Conservation (phyloP, 129 eudicot species). For the Saposhnikovia divaricata region DNA sequence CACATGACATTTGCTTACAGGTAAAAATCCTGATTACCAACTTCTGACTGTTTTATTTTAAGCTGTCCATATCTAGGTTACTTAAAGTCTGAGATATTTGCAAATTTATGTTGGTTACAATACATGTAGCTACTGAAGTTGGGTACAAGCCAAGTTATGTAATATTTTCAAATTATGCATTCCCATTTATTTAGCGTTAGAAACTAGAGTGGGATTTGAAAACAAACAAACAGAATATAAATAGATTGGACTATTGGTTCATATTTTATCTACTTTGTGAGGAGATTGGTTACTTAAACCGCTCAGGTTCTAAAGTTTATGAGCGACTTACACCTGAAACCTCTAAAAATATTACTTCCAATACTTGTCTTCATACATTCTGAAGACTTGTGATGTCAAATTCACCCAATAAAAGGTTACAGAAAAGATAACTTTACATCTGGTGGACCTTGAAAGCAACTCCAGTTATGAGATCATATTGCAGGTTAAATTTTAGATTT, state of each 20-base stretch:
- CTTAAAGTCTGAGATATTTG: neutral
- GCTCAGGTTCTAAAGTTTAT: too few relatives aligned
- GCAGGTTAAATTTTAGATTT: too few relatives aligned
- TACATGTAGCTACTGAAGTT: neutral
- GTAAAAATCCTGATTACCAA: conserved; percentile 19
- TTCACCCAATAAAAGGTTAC: too few relatives aligned
- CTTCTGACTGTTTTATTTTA: neutral
- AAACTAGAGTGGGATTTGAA: neutral
- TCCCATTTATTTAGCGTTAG: neutral
- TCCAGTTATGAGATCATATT: too few relatives aligned
- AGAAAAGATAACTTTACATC: too few relatives aligned
- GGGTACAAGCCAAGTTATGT: neutral
- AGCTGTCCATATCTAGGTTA: neutral
- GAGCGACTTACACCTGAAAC: too few relatives aligned
- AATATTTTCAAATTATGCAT: too few relatives aligned
- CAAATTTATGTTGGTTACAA: neutral
- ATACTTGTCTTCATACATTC: too few relatives aligned
- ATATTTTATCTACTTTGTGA: neutral
- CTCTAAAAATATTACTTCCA: too few relatives aligned
- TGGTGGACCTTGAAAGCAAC: too few relatives aligned
- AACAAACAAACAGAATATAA: neutral
- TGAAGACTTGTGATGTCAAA: too few relatives aligned
- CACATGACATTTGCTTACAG: conserved; percentile 95
- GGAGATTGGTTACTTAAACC: neutral
- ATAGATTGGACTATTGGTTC: neutral